Conservation (phyloP, 1,284 basidiomycete genomes). For the Leccinum fallax region DNA sequence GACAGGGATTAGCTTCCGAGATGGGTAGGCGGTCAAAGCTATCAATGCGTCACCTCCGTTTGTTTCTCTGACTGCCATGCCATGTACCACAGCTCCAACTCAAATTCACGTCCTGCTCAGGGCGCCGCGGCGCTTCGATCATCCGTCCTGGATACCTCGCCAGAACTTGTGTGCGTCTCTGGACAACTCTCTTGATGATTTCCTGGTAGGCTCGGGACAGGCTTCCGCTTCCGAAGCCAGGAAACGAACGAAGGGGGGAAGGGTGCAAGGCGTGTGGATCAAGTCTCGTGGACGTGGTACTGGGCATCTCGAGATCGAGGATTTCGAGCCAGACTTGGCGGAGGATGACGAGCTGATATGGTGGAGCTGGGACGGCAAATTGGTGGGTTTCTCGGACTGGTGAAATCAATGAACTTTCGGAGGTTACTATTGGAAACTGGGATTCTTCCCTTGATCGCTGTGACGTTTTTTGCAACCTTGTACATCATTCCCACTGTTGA, state of each 20-base stretch:
- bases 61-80: not conserved
- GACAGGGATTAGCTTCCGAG: slow-evolving; percentile 57
- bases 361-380: slow-evolving; percentile 78
- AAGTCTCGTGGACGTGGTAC: slow-evolving; percentile 27
- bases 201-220: slow-evolving; percentile 36
- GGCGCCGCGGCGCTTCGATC: slow-evolving; percentile 68
- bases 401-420: slow-evolving; percentile 29
- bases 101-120: slow-evolving; percentile 71
- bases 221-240: slow-evolving; percentile 2
- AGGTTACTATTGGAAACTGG: not conserved
- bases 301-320: not conserved
- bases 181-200: slow-evolving; percentile 42
- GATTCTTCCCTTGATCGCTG: not conserved
- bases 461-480: slow-evolving; percentile 2
- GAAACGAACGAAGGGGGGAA: slow-evolving; percentile 36
- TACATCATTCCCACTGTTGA: slow-evolving; percentile 1
- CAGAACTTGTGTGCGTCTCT: slow-evolving; percentile 55
- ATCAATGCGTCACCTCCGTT: not conserved
- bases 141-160: slow-evolving; percentile 74
- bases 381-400: slow-evolving; percentile 72
- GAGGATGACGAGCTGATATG: slow-evolving; percentile 77
- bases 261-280: slow-evolving; percentile 65
- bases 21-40: slow-evolving; percentile 47
- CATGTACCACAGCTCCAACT: slow-evolving; percentile 55
- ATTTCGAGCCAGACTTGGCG: slow-evolving; percentile 9